phyloP scores from a whole-genome alignment of 2,329 filamentous ascomycete genomes.

The Fusarium nelsonii region DNA sequence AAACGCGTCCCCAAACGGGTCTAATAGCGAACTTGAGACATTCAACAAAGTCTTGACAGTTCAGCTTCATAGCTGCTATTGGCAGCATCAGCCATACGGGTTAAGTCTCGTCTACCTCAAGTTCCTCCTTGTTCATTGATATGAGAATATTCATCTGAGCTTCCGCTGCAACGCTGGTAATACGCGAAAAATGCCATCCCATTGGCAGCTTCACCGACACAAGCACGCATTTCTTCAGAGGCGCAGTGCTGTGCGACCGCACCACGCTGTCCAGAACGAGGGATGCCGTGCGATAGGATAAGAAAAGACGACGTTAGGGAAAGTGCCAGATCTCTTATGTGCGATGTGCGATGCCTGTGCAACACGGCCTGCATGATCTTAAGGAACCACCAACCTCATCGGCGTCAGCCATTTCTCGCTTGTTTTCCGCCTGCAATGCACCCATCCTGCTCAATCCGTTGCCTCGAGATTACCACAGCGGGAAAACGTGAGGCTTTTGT shows the following conservation, averaged over 20 bases:
- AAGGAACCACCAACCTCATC: slow-evolving; percentile 45
- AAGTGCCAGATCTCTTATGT: slow-evolving; percentile 47
- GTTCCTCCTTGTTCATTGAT: neutral
- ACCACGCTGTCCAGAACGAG: slow-evolving; percentile 33
- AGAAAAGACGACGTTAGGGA: slow-evolving; percentile 35
- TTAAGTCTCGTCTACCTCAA: slow-evolving; percentile 8
- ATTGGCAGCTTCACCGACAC: slow-evolving; percentile 43
- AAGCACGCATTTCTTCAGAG: slow-evolving; percentile 19
- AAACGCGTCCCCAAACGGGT: slow-evolving; percentile 41
- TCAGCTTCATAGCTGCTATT: neutral
- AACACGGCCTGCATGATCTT: slow-evolving; percentile 49
- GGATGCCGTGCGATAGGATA: slow-evolving; percentile 28
- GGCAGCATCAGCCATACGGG: neutral
- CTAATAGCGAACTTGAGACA: slow-evolving; percentile 34
- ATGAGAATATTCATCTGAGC: slow-evolving; percentile 2
- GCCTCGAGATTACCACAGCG: slow-evolving; percentile 6
- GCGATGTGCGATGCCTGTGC: slow-evolving; percentile 41
- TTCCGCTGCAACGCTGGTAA: slow-evolving; percentile 42
- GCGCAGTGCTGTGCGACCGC: slow-evolving; percentile 40
- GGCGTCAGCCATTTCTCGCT: slow-evolving; percentile 46
- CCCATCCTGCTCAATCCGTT: slow-evolving; percentile 23
- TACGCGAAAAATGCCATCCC: slow-evolving; percentile 37
- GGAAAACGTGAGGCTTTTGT: neutral
- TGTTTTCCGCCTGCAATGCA: slow-evolving; percentile 38
- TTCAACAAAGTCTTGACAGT: neutral